A percentile compares a stretch with the other conserved stretches of the same genome.
Evolutionary conservation across 164 flowering plant genomes (phyloP).

Genomic region (Magnolia changhungtana): DNA sequence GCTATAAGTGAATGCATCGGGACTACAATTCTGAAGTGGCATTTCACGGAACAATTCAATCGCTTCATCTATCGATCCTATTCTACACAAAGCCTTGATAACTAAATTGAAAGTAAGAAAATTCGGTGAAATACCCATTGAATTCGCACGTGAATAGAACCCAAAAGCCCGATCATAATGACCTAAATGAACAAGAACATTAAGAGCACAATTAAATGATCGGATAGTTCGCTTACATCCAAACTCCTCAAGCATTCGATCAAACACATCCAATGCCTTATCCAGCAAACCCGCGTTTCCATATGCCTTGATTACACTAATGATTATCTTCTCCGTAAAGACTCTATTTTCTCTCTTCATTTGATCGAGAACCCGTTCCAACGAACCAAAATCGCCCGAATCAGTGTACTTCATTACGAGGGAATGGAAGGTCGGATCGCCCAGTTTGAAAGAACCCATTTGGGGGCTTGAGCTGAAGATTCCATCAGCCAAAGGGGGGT

Average conservation of each 20-base stretch:
- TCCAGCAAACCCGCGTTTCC: constrained; percentile 60
- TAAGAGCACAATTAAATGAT: constrained; percentile 84
- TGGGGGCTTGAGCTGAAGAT: constrained; percentile 39
- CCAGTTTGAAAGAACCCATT: constrained; percentile 62
- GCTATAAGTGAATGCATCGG: constrained; percentile 73
- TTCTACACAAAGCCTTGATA: constrained; percentile 64
- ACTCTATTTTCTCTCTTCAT: constrained; percentile 59
- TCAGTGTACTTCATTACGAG: constrained; percentile 50
- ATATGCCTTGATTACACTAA: constrained; percentile 62
- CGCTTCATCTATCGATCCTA: constrained; percentile 61
- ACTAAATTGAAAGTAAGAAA: constrained; percentile 64
- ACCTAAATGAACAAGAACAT: constrained; percentile 57
- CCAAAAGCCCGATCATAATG: constrained; percentile 40
- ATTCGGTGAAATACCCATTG: constrained; percentile 50
- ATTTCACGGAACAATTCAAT: constrained; percentile 66
- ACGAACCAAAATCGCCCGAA: constrained; percentile 45
- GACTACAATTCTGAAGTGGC: constrained; percentile 42
- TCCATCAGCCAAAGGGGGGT: constrained; percentile 28
- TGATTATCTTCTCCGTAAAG: constrained; percentile 52
- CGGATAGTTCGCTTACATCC: constrained; percentile 52
- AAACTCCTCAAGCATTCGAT: constrained; percentile 60
- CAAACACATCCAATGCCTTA: constrained; percentile 61
- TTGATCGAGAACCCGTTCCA: constrained; percentile 51
- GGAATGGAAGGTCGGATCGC: constrained; percentile 67
- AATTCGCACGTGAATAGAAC: constrained; percentile 33